Evolutionary conservation across 1,284 basidiomycete species (phyloP).

Genomic region (Calocybe gambosa): DNA sequence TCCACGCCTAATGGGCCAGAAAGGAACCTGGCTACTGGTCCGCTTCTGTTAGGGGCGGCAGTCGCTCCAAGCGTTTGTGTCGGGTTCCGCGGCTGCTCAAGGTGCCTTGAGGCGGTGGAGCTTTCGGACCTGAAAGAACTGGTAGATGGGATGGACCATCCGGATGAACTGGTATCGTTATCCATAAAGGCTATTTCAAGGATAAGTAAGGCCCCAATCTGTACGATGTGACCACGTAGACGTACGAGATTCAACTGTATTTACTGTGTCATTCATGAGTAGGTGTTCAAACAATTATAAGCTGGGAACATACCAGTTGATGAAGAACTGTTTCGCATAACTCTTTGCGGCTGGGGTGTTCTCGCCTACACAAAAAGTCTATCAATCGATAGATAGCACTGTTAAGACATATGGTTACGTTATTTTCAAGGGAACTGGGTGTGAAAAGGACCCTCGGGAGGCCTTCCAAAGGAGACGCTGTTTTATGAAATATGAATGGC

Average conservation of each 20-base stretch:
- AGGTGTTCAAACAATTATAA: neutral
- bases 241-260: neutral
- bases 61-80: slow-evolving; percentile 3
- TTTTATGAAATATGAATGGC: neutral
- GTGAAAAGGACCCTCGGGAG: neutral
- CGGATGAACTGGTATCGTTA: slow-evolving; percentile 10
- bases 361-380: neutral
- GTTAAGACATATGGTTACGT: neutral
- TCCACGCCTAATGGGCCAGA: slow-evolving; percentile 21
- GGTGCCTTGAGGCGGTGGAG: slow-evolving; percentile 1
- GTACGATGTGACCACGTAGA: too few species aligned
- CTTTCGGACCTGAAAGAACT: slow-evolving; percentile 4
- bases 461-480: neutral
- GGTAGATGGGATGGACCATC: slow-evolving; percentile 4
- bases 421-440: neutral
- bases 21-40: slow-evolving; percentile 12
- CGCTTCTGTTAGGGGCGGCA: neutral
- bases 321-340: neutral
- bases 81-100: neutral
- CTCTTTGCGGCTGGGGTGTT: neutral
- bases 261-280: neutral
- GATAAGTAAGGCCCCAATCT: too few species aligned
- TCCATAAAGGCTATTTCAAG: slow-evolving; percentile 7
- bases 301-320: neutral
- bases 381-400: neutral